Evolutionary conservation across 2,329 filamentous ascomycete species (phyloP), one percentile per base, ranked within the genome.

Genomic region (Cytospora schulzeri): DNA sequence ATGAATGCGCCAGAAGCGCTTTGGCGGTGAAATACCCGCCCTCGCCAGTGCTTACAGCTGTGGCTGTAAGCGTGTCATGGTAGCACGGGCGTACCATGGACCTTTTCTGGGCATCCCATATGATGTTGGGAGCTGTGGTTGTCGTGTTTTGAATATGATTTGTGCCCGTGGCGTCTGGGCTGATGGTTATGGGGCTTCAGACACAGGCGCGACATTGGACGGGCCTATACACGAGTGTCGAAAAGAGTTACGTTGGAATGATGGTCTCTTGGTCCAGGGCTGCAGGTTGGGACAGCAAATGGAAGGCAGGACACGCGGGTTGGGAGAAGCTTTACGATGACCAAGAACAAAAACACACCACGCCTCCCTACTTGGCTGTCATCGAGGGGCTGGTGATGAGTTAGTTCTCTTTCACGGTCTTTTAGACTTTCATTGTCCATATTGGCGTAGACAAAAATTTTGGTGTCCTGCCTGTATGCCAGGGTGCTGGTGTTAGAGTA

Each of bases 391-490:
- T 11, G 52, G 26, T 5, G 62, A 50, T 29, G 57, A 41, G n/a
- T 26, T 58, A 41, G n/a, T 26, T 58, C 35, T 51, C 17, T 41
- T 48, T n/a, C 52, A n/a, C 35, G 45, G 45, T 48, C 50, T 62
- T 62, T 62, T 17, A 58, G 51, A 38, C 48, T 57, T 66, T 66
- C 61, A 38, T 24, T 66, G 64, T 66, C 61, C 61, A 66, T 61
- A 61, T 66, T 66, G 57, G 61, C 54, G 57, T 60, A 41, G 45
- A 29, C 57, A 64, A 45, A n/a, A 64, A 57, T 57, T 45, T 24
- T 29, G 31, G 60, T 51, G 64, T 57, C 61, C 57, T 50, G 35
- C 53, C 31, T 51, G 48, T 60, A 22, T 22, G 48, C 26, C 35
- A 60, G 48, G 60, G 35, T 24, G 54, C 12, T 64, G 41, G 52